Evolutionary conservation across 257 asterid species (phyloP), one percentile per base, ranked within the genome.

Genomic region (Catharanthus roseus): DNA sequence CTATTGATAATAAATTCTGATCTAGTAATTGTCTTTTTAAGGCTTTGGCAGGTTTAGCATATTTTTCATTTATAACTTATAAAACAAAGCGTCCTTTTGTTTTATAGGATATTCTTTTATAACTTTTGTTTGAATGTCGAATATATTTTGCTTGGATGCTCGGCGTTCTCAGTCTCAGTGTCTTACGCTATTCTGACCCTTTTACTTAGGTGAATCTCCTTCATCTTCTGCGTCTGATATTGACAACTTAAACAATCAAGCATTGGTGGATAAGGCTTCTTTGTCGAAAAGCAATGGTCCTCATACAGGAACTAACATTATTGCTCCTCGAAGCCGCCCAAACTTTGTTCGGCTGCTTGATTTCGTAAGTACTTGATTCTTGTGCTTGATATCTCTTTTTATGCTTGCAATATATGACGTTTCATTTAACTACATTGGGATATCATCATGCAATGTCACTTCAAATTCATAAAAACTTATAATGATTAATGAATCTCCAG

Each of bases 171-270:
- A 42, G 23, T 65, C 38, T 47, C 26, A 75, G 62, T 68, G 67
- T 68, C 75, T 74, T 71, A 50, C 64, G 64, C 68, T 36, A 26
- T 77, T 77, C 62, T 78, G 68, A 64, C 64, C 67, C n/a, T 85
- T 65, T n/a, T 76, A 33, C 75, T 76, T 79, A 93, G 97, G 95
- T 65, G 97, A 93, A 85, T 93, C 97, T 78, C 97, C 97, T 45
- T 91, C 95, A 72, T 93, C 96, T 68, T 93, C 97, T 74, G 97
- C 93, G 75, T 93, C 97, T 68, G 97, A 87, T 71, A 81, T 91
- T 82, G 99, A 91, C 77, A 91, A 89, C 88, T 86, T 88, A 38
- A 87, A 91, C 83, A 82, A 86, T 79, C 88, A 81, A 76, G 87
- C 85, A 68, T 76, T 81, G 74, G 79, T 68, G 44, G 96, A 91